Percentiles rank a stretch among this genome's conserved stretches.
Evolutionary conservation across 129 eudicot genomes (phyloP).

Genomic region (Helichrysum umbraculigerum): DNA sequence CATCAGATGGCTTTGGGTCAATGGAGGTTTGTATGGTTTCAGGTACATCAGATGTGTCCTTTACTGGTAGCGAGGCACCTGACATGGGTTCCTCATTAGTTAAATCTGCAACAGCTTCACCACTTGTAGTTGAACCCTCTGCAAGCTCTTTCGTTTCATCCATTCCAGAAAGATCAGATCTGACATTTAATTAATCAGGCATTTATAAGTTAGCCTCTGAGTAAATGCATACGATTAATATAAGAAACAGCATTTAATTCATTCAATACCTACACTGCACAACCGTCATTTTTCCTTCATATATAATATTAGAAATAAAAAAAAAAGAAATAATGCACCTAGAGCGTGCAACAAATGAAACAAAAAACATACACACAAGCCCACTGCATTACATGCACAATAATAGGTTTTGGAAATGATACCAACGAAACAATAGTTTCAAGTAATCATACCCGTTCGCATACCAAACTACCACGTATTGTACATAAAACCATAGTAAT

Average conservation of each 20-base stretch:
- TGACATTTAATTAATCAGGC: slow-evolving; percentile 25
- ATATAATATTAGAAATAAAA: too few species aligned
- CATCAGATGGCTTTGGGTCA: slow-evolving; percentile 27
- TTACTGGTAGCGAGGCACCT: slow-evolving; percentile 25
- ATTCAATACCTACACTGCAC: background rate
- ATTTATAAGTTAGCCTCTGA: background rate
- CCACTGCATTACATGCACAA: background rate
- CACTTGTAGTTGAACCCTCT: slow-evolving; percentile 37
- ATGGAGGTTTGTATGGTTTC: slow-evolving; percentile 33
- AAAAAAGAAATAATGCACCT: background rate
- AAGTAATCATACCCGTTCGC: background rate
- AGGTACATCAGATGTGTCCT: slow-evolving; percentile 38
- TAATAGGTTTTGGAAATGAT: background rate
- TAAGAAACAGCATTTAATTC: background rate
- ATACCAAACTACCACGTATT: background rate
- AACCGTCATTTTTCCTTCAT: background rate
- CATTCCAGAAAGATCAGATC: slow-evolving; percentile 44
- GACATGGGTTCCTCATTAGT: slow-evolving; percentile 29
- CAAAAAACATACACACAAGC: background rate
- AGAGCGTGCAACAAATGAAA: background rate
- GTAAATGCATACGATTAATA: background rate
- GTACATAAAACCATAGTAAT: background rate
- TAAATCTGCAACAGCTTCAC: slow-evolving; percentile 28
- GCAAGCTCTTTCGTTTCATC: slow-evolving; percentile 45
- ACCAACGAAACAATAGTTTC: background rate